Evolutionary conservation across 2,329 filamentous ascomycete genomes (phyloP).

Genomic region (Herpomyces periplanetae): DNA sequence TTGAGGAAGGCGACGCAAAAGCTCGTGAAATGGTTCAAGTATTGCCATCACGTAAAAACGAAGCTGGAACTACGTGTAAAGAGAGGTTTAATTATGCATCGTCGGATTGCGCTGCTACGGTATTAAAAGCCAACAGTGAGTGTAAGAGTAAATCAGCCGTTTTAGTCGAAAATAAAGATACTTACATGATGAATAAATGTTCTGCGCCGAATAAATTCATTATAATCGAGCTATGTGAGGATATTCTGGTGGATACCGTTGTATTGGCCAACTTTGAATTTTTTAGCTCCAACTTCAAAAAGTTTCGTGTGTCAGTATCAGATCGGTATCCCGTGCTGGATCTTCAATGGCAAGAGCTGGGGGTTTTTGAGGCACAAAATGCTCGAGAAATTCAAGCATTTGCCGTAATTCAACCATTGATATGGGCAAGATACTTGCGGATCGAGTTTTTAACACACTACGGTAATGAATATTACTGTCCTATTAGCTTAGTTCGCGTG

Average conservation of each 20-base stretch:
- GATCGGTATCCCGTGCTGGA: slow-evolving; percentile 72
- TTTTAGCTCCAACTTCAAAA: slow-evolving; percentile 82
- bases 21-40: too few species aligned
- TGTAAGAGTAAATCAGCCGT: slow-evolving; percentile 63
- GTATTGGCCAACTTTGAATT: slow-evolving; percentile 98
- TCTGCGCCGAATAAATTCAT: slow-evolving; percentile 57
- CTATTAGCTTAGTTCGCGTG: slow-evolving; percentile 51
- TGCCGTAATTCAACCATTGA: slow-evolving; percentile 61
- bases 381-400: slow-evolving; percentile 80
- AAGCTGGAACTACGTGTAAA: slow-evolving; percentile 87
- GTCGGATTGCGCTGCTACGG: slow-evolving; percentile 74
- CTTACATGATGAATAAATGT: slow-evolving; percentile 87
- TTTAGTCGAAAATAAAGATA: slow-evolving; percentile 83
- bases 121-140: slow-evolving; percentile 54
- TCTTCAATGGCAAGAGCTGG: slow-evolving; percentile 64
- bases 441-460: slow-evolving; percentile 79
- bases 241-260: slow-evolving; percentile 55
- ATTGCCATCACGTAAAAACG: slow-evolving; percentile 47
- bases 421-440: slow-evolving; percentile 71
- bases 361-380: slow-evolving; percentile 62
- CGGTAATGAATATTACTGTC: slow-evolving; percentile 86
- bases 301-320: slow-evolving; percentile 61
- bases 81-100: slow-evolving; percentile 91
- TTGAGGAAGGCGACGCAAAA: slow-evolving; percentile 1
- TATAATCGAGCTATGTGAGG: slow-evolving; percentile 66